Evolutionary conservation across 1,284 basidiomycete species (phyloP), one percentile per base, ranked within the genome.

Genomic region (Tilletia walkeri): DNA sequence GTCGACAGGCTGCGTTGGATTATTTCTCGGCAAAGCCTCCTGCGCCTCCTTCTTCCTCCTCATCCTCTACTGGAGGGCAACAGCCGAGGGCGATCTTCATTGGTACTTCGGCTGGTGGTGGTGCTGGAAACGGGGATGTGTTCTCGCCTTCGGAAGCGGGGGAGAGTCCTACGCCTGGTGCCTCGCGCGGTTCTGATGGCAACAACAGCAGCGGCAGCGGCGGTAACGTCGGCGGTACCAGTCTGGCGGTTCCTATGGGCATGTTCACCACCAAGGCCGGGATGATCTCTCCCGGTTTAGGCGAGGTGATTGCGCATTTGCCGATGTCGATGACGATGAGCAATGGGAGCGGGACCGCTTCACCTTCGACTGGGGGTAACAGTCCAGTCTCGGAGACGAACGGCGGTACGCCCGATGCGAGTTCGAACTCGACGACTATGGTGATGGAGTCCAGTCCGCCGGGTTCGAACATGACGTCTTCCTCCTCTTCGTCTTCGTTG

Each of bases 201-300:
- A 30, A 30, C 24, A 30, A 30, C 24, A 30, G 24, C 41, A 18
- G 39, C 53, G 24, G 30, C 67, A n/a, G n/a, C 53, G 10, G 20
- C 18, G 16, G 34, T 41, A 30, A 30, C 24, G 24, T 30, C 24
- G n/a, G 24, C 0, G 54, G 47, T 56, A 20, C 34, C 24, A 30
- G 24, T 2, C 50, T 71, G 12, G 69, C 76, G 6, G 70, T 74
- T 47, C 69, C 73, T 4, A 69, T 73, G 30, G 74, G 76, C 59
- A 72, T 73, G 65, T 76, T 80, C 47, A 20, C 63, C 50, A 73
- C 71, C 36, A 74, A 72, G 16, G 74, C 76, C 10, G 76, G 79
- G 50, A 80, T 80, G 79, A 66, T 80, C 72, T 76, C 74, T 39
- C 79, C 79, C 24, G 79, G 79, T 18, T 54, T 80, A 16, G 78